Percentiles rank a stretch among this genome's conserved stretches.
Conservation (phyloP, 805 yeast species). For the Metschnikowia picachoensis region DNA sequence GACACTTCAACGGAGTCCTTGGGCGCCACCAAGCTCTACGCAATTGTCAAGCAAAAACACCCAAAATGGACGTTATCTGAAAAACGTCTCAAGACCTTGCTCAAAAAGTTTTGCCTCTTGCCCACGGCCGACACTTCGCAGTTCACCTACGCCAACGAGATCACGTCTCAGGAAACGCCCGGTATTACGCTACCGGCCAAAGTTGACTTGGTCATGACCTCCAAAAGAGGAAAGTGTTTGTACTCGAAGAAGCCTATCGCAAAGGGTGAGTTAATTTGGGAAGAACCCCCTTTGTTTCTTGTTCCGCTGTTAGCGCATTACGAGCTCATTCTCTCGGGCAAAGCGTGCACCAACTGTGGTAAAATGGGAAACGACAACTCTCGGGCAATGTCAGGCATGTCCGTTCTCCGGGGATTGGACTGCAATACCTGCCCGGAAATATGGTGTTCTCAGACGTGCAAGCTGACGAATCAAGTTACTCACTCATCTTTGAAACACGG, state of each 20-base stretch:
- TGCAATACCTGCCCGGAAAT: slow-evolving; percentile 61
- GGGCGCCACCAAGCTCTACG: slow-evolving; percentile 52
- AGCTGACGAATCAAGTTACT: slow-evolving; percentile 42
- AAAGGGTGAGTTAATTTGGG: slow-evolving; percentile 56
- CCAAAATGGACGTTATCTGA: slow-evolving; percentile 63
- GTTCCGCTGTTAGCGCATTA: slow-evolving; percentile 68
- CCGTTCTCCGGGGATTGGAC: slow-evolving; percentile 49
- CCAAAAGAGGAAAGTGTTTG: slow-evolving; percentile 58
- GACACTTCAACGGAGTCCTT: slow-evolving; percentile 60
- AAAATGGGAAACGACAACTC: slow-evolving; percentile 38
- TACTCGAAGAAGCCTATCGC: slow-evolving; percentile 46
- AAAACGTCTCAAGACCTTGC: slow-evolving; percentile 48
- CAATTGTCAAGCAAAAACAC: slow-evolving; percentile 46
- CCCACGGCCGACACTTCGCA: slow-evolving; percentile 29
- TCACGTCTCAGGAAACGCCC: slow-evolving; percentile 49
- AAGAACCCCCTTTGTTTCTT: slow-evolving; percentile 55
- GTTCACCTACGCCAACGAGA: slow-evolving; percentile 51
- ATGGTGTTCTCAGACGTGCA: slow-evolving; percentile 70
- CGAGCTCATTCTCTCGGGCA: slow-evolving; percentile 53
- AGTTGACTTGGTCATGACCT: slow-evolving; percentile 47
- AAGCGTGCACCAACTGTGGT: slow-evolving; percentile 74
- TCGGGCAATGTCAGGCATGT: slow-evolving; percentile 23
- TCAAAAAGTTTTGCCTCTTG: slow-evolving; percentile 55
- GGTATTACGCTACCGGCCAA: slow-evolving; percentile 35
- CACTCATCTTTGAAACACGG: slow-evolving; percentile 60